These are phyloP conservation scores for Neonectria neomacrospora DNA, from an alignment of 2,329 filamentous ascomycete species.

Conservation along the genomic window DNA sequence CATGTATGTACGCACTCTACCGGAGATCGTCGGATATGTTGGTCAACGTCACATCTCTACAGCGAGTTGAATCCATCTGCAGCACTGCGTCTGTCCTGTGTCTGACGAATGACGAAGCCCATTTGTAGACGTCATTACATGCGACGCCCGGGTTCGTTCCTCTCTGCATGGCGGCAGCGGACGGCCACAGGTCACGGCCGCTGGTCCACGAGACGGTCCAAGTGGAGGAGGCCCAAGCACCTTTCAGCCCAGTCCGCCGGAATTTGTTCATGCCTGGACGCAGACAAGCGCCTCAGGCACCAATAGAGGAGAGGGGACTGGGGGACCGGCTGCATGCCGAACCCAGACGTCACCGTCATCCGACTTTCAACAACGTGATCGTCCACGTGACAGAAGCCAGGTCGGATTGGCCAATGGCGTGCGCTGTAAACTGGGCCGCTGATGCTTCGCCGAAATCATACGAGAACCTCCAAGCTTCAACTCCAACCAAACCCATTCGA, in stretches of 20 bases:
- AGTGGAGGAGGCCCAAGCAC: conserved; percentile 1
- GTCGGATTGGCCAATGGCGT: conserved; percentile 45
- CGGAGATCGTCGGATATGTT: conserved; percentile 11
- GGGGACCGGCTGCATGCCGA: background rate
- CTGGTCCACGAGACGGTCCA: conserved; percentile 3
- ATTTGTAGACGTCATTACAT: conserved; percentile 3
- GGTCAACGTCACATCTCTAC: conserved; percentile 19
- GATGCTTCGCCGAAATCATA: conserved; percentile 47
- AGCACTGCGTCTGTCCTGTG: conserved; percentile 10
- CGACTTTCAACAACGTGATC: conserved; percentile 35
- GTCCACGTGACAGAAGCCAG: conserved; percentile 23
- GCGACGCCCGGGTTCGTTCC: conserved; percentile 15
- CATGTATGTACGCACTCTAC: conserved; percentile 9
- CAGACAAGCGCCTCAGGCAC: background rate
- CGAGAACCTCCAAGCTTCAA: conserved; percentile 46
- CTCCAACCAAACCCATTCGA: conserved; percentile 27
- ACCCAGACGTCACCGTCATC: conserved; percentile 35
- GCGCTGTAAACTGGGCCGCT: conserved; percentile 32
- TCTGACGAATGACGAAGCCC: conserved; percentile 12
- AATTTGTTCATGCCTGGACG: background rate
- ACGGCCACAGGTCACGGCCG: background rate
- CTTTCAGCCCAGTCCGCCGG: background rate
- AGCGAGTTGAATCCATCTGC: conserved; percentile 15
- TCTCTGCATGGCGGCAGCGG: conserved; percentile 8
- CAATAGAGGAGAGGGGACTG: background rate